phyloP scores from a whole-genome alignment of 176 grass and related monocot genomes.

The Juncus effusus region DNA sequence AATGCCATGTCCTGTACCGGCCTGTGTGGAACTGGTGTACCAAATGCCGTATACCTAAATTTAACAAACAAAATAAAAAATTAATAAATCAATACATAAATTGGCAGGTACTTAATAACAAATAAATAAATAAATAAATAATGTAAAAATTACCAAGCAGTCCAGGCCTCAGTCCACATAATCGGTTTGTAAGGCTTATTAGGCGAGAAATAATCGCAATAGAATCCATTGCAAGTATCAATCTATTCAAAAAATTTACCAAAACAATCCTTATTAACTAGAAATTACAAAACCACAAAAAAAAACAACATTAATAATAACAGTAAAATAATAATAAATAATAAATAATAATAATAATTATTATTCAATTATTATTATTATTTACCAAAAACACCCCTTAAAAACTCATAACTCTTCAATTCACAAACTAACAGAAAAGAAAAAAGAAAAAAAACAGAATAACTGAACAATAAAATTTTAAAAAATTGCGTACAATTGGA shows the following conservation, averaged over 20 bases:
- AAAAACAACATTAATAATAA: no score
- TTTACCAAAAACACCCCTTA: no score
- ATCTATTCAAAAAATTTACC: conserved; percentile 40
- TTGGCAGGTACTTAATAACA: conserved; percentile 17
- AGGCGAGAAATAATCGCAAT: conserved; percentile 85
- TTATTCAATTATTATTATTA: no score
- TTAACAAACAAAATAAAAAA: conserved; percentile 18
- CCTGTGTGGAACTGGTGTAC: conserved; percentile 76
- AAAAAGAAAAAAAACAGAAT: conserved; percentile 3
- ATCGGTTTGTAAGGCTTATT: conserved; percentile 86
- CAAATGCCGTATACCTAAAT: conserved; percentile 89
- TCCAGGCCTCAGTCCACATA: conserved; percentile 99
- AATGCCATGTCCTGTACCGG: conserved; percentile 92
- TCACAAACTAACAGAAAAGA: no score
- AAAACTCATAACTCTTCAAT: conserved; percentile 6
- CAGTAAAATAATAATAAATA: no score
- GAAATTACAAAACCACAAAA: no score
- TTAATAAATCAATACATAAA: conserved; percentile 24
- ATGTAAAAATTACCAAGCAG: conserved; percentile 65
- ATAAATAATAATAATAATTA: no score
- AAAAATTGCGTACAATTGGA: conserved; percentile 61
- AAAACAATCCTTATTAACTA: no score
- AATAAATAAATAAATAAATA: no score
- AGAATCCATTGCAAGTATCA: conserved; percentile 95
- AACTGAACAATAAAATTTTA: conserved; percentile 26